Conservation (phyloP, 768 basidiomycete genomes). For the Lentinula aciculospora region DNA sequence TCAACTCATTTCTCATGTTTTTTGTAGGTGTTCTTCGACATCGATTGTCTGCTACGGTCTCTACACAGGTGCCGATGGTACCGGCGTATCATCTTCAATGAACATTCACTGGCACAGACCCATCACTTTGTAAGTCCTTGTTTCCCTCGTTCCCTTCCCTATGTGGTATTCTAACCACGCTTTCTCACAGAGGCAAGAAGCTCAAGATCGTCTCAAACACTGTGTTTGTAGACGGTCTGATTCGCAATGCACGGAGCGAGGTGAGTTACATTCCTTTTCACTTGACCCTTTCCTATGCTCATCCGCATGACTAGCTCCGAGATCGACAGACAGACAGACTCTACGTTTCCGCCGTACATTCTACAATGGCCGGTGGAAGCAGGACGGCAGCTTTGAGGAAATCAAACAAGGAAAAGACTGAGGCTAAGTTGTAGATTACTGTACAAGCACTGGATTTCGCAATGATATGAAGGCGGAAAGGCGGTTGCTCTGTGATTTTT, state of each 20-base stretch:
- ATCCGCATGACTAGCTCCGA: conserved; percentile 29
- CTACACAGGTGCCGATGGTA: conserved; percentile 31
- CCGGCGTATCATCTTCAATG: conserved; percentile 47
- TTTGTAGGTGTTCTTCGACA: conserved; percentile 35
- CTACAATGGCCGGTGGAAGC: conserved; percentile 11
- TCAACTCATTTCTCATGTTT: not conserved
- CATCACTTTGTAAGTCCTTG: conserved; percentile 25
- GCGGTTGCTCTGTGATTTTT: too few relatives aligned
- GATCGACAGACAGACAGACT: conserved; percentile 25
- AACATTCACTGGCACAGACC: conserved; percentile 44
- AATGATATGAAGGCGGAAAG: too few relatives aligned
- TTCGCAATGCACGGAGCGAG: conserved; percentile 39
- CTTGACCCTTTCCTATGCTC: not conserved
- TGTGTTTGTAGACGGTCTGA: conserved; percentile 32
- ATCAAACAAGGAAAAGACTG: not conserved
- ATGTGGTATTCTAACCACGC: not conserved
- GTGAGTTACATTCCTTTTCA: conserved; percentile 19
- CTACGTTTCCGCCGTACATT: conserved; percentile 40
- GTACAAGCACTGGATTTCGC: too few relatives aligned
- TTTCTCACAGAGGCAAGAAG: conserved; percentile 29
- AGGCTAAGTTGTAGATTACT: not conserved
- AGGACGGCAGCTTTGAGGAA: not conserved
- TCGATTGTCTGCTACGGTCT: conserved; percentile 36
- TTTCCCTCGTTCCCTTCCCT: not conserved
- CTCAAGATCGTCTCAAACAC: conserved; percentile 37